Evolutionary conservation across 2,329 filamentous ascomycete genomes (phyloP), one percentile per base, ranked within the genome.

Genomic region (Dothistroma pini): DNA sequence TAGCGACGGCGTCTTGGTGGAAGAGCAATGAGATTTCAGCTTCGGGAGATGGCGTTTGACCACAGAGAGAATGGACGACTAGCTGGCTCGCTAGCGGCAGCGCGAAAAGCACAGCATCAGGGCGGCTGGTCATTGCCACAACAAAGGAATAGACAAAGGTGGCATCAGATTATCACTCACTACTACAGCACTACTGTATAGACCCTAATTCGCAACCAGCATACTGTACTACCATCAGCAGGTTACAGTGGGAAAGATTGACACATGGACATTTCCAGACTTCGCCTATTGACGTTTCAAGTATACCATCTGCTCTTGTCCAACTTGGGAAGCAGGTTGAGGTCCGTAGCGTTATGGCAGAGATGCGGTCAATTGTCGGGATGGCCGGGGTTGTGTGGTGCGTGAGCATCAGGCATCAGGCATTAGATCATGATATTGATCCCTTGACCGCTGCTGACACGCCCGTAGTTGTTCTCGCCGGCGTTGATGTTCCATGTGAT

Each of bases 1-100:
- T 62, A 62, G 63, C 60, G 63, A 57, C n/a, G 62, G 62, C 62
- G 62, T 58, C 54, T 51, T 19, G 48, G 58, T 12, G 10, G 21
- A 19, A 19, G 19, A 19, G 38, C 14, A 44, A 44, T 14, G 38
- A 14, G 38, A 44, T 44, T 44, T 19, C 38, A 14, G 38, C 38
- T 4, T 44, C 12, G 38, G 38, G 7, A 44, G 25, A 29, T 29
- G 25, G 25, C 25, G 25, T 29, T 29, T 29, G 25, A 29, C 25
- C 25, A 29, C 25, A 29, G 25, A 29, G 25, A 29, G 25, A 2
- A 29, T 29, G 25, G 25, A 29, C 3, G 25, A 29, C 25, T 29
- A 2, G 25, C 25, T 29, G 25, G 25, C 25, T 29, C 6, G 25
- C 25, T 29, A 29, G 2, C 25, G 25, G 25, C 25, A 29, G 25